A percentile compares a stretch with the other conserved stretches of the same genome.
Conservation (phyloP, 495 filamentous ascomycete species). For the Xylaria castorea region DNA sequence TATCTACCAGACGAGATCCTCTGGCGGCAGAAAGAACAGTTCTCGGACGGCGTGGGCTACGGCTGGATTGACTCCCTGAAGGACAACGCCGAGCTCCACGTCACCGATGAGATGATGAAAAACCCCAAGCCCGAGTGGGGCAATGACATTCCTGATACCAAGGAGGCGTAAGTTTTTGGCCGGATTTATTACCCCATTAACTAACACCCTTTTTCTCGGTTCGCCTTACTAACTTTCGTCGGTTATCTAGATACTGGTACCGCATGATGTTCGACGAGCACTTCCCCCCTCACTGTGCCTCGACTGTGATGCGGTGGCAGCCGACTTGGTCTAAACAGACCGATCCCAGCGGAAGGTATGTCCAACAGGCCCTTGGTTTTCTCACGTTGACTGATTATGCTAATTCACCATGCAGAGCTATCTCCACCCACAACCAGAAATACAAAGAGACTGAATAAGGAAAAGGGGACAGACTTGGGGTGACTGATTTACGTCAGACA, state of each 20-base stretch:
- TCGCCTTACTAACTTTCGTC: conserved; percentile 15
- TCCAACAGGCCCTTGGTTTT: conserved; percentile 20
- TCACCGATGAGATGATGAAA: conserved; percentile 96
- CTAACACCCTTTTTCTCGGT: conserved; percentile 5
- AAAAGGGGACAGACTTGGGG: background rate
- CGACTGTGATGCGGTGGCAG: conserved; percentile 94
- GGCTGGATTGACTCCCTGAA: conserved; percentile 98
- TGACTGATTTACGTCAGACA: background rate
- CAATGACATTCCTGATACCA: conserved; percentile 85
- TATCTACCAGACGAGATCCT: conserved; percentile 96
- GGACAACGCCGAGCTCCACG: conserved; percentile 84
- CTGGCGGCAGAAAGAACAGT: conserved; percentile 99
- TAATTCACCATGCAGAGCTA: conserved; percentile 60
- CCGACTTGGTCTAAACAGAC: conserved; percentile 98
- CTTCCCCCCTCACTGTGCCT: conserved; percentile 90
- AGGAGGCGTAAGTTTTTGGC: conserved; percentile 77
- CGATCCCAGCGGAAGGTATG: conserved; percentile 91
- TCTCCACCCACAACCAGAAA: conserved; percentile 71
- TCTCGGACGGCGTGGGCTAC: conserved; percentile 97
- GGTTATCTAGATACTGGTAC: conserved; percentile 82
- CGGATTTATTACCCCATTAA: background rate
- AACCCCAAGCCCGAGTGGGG: conserved; percentile 97
- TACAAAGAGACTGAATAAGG: conserved; percentile 57
- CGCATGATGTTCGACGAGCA: conserved; percentile 97
- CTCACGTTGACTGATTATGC: background rate